phyloP scores from a whole-genome alignment of 1,284 basidiomycete species.

The Rhizopogon hawkerae region DNA sequence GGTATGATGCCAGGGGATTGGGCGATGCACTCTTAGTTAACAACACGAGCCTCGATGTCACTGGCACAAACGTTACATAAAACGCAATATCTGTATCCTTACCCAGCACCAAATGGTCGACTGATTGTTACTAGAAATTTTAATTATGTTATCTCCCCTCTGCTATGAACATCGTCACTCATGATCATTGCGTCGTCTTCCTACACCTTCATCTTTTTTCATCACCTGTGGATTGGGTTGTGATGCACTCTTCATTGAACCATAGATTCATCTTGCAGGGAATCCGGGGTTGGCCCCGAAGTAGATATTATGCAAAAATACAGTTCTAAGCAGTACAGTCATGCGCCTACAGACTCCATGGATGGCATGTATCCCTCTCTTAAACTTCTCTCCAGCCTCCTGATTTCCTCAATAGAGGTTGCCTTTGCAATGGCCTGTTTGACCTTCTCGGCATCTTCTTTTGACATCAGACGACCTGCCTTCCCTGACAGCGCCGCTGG shows the following conservation, averaged over 20 bases:
- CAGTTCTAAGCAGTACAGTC: conserved; percentile 22
- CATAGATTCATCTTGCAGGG: not conserved
- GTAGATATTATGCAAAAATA: conserved; percentile 19
- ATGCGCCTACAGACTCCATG: conserved; percentile 68
- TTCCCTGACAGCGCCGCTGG: conserved; percentile 48
- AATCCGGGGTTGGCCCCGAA: not conserved
- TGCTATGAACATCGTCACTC: too few species aligned
- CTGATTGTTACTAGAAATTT: too few species aligned
- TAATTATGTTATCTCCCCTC: too few species aligned
- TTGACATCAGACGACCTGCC: conserved; percentile 82
- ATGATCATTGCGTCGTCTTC: too few species aligned
- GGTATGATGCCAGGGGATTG: conserved; percentile 40
- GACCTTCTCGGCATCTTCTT: conserved; percentile 86
- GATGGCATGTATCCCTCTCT: conserved; percentile 79
- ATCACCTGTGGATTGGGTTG: conserved; percentile 1
- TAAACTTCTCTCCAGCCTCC: conserved; percentile 79
- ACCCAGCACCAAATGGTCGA: not conserved
- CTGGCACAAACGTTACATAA: not conserved
- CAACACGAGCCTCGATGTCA: conserved; percentile 2
- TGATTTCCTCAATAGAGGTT: conserved; percentile 85
- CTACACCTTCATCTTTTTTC: conserved; percentile 17
- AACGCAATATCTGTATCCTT: not conserved
- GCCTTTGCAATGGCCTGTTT: conserved; percentile 87
- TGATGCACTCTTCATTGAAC: not conserved
- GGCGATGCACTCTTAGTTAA: conserved; percentile 27